These are phyloP conservation scores for Penicillium sp. DNA, from an alignment of 2,329 filamentous ascomycete genomes.

Conservation along the genomic window DNA sequence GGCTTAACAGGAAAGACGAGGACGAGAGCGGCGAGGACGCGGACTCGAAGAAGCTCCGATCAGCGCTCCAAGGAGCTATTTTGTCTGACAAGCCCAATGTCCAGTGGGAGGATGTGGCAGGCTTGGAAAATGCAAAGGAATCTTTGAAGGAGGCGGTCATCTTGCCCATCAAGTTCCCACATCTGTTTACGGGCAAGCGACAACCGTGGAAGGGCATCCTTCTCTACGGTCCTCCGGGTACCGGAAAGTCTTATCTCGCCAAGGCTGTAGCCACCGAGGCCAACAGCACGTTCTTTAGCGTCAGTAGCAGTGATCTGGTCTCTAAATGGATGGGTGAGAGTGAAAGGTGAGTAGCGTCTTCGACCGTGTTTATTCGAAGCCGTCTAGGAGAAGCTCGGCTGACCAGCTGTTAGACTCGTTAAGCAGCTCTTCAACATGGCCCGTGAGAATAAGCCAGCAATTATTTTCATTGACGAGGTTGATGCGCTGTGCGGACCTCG, in stretches of 20 bases:
- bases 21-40: slow-evolving; percentile 66
- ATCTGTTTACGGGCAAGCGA: slow-evolving; percentile 89
- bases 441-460: slow-evolving; percentile 93
- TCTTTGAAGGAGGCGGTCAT: slow-evolving; percentile 97
- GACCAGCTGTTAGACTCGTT: slow-evolving; percentile 59
- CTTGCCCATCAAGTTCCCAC: slow-evolving; percentile 95
- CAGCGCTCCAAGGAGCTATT: slow-evolving; percentile 84
- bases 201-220: slow-evolving; percentile 98
- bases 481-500: slow-evolving; percentile 92
- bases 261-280: slow-evolving; percentile 98
- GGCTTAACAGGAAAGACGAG: slow-evolving; percentile 44
- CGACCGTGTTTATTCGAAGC: not conserved
- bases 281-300: slow-evolving; percentile 98
- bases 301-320: slow-evolving; percentile 92
- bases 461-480: slow-evolving; percentile 98
- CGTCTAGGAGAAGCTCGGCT: slow-evolving; percentile 6
- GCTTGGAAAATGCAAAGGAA: slow-evolving; percentile 89
- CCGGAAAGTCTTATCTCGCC: slow-evolving; percentile 93
- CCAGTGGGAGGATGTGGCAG: slow-evolving; percentile 96
- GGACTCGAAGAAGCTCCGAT: slow-evolving; percentile 91
- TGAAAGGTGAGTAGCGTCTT: slow-evolving; percentile 63
- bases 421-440: slow-evolving; percentile 98
- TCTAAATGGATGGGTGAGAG: slow-evolving; percentile 99
- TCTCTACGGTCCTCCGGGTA: slow-evolving; percentile 91
- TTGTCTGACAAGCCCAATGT: slow-evolving; percentile 93